Evolutionary conservation across 1,284 basidiomycete species (phyloP).

Genomic region (Puccinia sorghi): DNA sequence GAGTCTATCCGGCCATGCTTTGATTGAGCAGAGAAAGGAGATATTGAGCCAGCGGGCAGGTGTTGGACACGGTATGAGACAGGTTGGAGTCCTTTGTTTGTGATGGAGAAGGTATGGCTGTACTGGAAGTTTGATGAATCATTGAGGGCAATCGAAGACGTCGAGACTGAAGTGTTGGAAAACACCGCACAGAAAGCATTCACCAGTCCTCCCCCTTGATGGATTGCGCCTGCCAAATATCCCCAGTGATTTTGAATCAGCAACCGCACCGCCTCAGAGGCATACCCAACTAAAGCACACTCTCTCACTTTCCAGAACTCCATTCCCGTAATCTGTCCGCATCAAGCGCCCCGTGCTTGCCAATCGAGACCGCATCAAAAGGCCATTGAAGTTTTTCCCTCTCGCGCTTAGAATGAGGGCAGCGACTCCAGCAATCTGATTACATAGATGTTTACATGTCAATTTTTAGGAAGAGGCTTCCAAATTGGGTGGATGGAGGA

Average conservation of each 20-base stretch:
- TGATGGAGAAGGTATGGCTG: conserved; percentile 22
- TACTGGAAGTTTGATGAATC: conserved; percentile 27
- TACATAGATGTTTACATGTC: not conserved
- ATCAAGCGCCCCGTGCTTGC: conserved; percentile 21
- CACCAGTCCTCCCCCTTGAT: conserved; percentile 49
- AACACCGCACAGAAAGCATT: conserved; percentile 48
- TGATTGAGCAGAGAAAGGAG: conserved; percentile 23
- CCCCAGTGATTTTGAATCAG: no score
- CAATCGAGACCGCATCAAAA: conserved; percentile 35
- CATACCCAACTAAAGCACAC: no score
- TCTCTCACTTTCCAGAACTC: conserved; percentile 28
- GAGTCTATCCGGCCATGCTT: conserved; percentile 18
- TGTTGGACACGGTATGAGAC: conserved; percentile 32
- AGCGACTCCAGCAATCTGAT: conserved; percentile 42
- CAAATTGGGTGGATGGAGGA: not conserved
- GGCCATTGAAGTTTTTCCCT: conserved; percentile 28
- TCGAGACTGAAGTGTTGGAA: conserved; percentile 41
- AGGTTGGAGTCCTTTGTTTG: conserved; percentile 16
- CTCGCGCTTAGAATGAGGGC: conserved; percentile 28
- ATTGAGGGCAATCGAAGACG: conserved; percentile 30
- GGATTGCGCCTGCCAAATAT: conserved; percentile 22
- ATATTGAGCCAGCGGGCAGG: conserved; percentile 24
- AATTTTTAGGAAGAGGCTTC: not conserved
- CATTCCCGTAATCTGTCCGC: conserved; percentile 1
- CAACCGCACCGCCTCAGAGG: no score